Base-by-base conservation (phyloP, 129 eudicot genomes). In the Tagetes erecta region DNA sequence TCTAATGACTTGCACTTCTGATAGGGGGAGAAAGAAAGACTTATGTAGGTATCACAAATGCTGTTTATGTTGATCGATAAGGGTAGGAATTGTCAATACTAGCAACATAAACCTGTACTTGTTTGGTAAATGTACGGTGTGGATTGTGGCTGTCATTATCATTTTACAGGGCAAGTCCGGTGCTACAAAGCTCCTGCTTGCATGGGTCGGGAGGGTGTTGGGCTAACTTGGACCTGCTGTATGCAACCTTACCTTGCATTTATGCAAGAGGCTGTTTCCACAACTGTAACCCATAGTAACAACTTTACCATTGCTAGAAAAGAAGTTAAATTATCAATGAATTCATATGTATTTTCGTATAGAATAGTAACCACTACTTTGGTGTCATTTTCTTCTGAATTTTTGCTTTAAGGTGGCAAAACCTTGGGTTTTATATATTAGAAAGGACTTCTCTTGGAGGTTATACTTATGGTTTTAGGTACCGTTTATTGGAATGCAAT, bases 391-490 rank as follows among this genome's bases (percentile, higher is more conserved):
- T 44, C 68, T 41, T 72, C 33, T 44, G 42, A 44, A 57, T 11
- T 71, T 70, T 56, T 34, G 27, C 42, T 10, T 72, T 56, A 56
- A 72, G 76, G 42, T 40, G 55, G 55, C 41, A 72, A 55, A 56
- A 30, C 6, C 6, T 40, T 33, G 34, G 66, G 42, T 11, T 9
- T 46, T 45, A 10, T 13, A 12, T 68, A 68, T 68, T 13, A 68
- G 53, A 3, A 40, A 39, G 52, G 10, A 57, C 49, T 71, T 53
- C 50, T 52, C 30, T 40, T 57, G 56, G 56, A 42, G 41, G 66
- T 34, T 55, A 30, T 3, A 27, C 51, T 52, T 39, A 14, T 6
- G 51, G 14, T 72, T 31, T 12, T 33, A 38, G 39, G 47, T 64
- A 38, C 31, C 44, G 38, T 64, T 34, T 34, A 6, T 20, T 39